Conservation (phyloP, 805 yeast genomes). For the Cyberlindnera mississippiensis region DNA sequence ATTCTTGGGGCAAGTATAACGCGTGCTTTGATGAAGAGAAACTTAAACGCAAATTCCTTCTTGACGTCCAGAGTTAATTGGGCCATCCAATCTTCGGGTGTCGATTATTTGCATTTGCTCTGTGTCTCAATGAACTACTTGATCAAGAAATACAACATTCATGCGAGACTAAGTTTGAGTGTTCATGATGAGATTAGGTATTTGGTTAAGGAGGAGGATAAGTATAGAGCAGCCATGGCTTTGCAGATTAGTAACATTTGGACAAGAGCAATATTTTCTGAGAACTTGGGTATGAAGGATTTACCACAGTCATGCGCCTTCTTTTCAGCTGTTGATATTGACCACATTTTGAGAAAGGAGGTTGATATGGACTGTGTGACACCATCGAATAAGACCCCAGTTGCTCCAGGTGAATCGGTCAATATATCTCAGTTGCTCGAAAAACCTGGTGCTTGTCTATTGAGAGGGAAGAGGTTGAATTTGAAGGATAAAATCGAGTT, state of each 20-base stretch:
- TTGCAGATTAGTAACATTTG: slow-evolving; percentile 88
- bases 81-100: slow-evolving; percentile 98
- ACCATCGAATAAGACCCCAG: slow-evolving; percentile 71
- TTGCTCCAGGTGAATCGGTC: slow-evolving; percentile 76
- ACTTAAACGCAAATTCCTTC: slow-evolving; percentile 62
- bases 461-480: slow-evolving; percentile 8
- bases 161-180: slow-evolving; percentile 77
- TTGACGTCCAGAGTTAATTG: slow-evolving; percentile 92
- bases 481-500: slow-evolving; percentile 8
- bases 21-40: slow-evolving; percentile 63
- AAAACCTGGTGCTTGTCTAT: slow-evolving; percentile 29
- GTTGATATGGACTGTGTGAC: slow-evolving; percentile 90
- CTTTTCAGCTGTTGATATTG: slow-evolving; percentile 91
- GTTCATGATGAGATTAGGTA: slow-evolving; percentile 95
- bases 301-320: slow-evolving; percentile 95
- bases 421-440: slow-evolving; percentile 53
- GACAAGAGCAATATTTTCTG: slow-evolving; percentile 95
- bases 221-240: slow-evolving; percentile 73
- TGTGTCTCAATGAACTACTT: slow-evolving; percentile 86
- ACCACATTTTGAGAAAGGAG: slow-evolving; percentile 83
- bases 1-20: slow-evolving; percentile 93
- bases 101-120: slow-evolving; percentile 85
- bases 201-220: slow-evolving; percentile 67
- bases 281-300: slow-evolving; percentile 83
- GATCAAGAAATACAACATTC: slow-evolving; percentile 54